These are phyloP conservation scores for Hypoxylon sp. DNA, from an alignment of 2,329 filamentous ascomycete species.

Conservation along the genomic window DNA sequence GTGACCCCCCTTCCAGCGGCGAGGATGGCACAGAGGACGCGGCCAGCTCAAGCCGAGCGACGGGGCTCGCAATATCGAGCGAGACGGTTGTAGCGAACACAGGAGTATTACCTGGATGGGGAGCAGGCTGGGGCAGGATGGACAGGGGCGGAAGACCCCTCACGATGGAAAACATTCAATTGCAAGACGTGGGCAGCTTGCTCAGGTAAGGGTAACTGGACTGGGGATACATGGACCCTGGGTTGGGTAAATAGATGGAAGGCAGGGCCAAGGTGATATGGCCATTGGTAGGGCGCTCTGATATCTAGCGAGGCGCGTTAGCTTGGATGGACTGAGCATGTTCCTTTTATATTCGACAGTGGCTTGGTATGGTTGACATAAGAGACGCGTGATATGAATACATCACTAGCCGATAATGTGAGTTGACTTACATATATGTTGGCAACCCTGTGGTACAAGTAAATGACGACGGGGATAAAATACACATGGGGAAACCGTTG, in stretches of 20 bases:
- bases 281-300: background rate
- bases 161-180: constrained; percentile 51
- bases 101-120: constrained; percentile 53
- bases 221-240: constrained; percentile 13
- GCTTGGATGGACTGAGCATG: background rate
- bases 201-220: constrained; percentile 40
- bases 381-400: no score
- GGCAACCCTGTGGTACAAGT: no score
- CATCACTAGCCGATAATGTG: no score
- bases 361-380: no score
- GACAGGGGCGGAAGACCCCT: constrained; percentile 50
- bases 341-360: background rate
- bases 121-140: constrained; percentile 56
- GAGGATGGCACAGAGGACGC: constrained; percentile 27
- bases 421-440: background rate
- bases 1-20: constrained; percentile 18
- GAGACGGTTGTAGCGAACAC: constrained; percentile 37
- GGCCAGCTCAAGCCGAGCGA: constrained; percentile 47
- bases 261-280: constrained; percentile 16
- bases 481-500: no score
- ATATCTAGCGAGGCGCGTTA: background rate
- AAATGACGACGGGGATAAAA: no score
- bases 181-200: constrained; percentile 55
- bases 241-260: constrained; percentile 10
- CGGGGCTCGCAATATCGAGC: constrained; percentile 36